Base-by-base conservation (phyloP, 768 basidiomycete genomes). In the Leccinellum luteum region DNA sequence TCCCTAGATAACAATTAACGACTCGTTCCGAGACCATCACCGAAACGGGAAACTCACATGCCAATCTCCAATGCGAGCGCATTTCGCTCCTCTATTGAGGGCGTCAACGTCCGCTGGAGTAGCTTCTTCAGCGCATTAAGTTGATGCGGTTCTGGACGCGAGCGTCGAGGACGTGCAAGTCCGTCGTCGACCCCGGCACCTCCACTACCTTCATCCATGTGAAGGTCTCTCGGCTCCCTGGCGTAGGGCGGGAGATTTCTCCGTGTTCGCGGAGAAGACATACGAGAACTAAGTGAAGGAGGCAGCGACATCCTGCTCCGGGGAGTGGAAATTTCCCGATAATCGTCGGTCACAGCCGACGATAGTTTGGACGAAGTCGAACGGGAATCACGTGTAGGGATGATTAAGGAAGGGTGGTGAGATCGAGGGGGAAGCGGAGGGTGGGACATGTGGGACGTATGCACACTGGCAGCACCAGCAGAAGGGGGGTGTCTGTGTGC, bases 61-160 rank as follows among this genome's bases (percentile, higher is more conserved):
- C 88, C 90, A 58, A 91, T 83, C 74, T 91, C 86, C 23, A 81
- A 76, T 9, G 89, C 90, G 4, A 92, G 76, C 44, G 84, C 82
- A 49, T 81, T 81, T 50, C 90, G 87, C 70, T 92, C 86, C 70
- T 92, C 90, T 59, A 92, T 90, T 14, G 87, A 85, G 6, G 90
- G 90, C 12, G 85, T 89, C 23, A 84, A 67, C 2, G 89, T 91
- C 58, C 81, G 85, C 44, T 74, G 76, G 61, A 85, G 86, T 19
- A 92, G 75, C 58, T 81, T 81, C 71, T 89, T 89, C 23, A 92
- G 76, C 2, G 87, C 88, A 57, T 85, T 82, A 38, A 92, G 82
- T 68, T 92, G 90, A 67, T 84, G 81, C 27, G 88, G 86, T 68
- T 90, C 89, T 44, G 90, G 90, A 45, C 90, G 85, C 15, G 88